A percentile compares a stretch with the other conserved stretches of the same genome.
Conservation (phyloP, 768 basidiomycete species). For the Boletus speciosus region DNA sequence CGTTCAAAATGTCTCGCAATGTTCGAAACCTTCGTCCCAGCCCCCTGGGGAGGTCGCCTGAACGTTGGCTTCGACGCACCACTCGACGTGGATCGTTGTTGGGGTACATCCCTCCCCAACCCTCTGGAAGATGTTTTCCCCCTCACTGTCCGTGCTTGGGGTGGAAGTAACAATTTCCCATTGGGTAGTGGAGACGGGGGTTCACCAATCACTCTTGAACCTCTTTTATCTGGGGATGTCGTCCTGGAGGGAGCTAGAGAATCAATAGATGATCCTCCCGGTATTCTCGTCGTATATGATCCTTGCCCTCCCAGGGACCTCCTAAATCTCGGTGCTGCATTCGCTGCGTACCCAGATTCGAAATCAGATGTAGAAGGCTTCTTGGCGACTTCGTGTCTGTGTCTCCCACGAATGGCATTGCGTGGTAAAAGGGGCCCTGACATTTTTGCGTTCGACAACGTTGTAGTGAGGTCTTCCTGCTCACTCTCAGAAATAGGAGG, state of each 20-base stretch:
- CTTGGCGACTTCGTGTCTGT: conserved; percentile 43
- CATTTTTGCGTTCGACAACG: conserved; percentile 14
- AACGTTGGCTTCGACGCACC: conserved; percentile 46
- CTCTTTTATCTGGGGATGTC: conserved; percentile 72
- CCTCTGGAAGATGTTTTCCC: conserved; percentile 33
- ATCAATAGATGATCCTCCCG: conserved; percentile 45
- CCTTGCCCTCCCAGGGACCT: conserved; percentile 38
- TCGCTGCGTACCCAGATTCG: conserved; percentile 90
- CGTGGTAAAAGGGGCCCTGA: conserved; percentile 32
- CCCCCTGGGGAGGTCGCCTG: conserved; percentile 46
- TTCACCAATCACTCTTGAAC: conserved; percentile 36
- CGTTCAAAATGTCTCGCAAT: conserved; percentile 91
- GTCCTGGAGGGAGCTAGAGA: conserved; percentile 62
- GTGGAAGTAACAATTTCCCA: conserved; percentile 25
- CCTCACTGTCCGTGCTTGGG: conserved; percentile 37
- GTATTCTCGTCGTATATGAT: conserved; percentile 47
- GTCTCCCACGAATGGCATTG: conserved; percentile 43
- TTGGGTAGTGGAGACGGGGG: conserved; percentile 26
- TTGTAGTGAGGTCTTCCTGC: conserved; percentile 50
- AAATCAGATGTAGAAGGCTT: conserved; percentile 78
- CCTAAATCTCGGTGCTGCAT: conserved; percentile 76
- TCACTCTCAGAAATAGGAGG: conserved; percentile 75
- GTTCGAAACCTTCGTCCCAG: conserved; percentile 74
- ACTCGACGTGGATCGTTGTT: conserved; percentile 42
- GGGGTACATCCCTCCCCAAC: conserved; percentile 35